Percentiles rank a stretch among this genome's conserved stretches.
phyloP scores from a whole-genome alignment of 805 yeast species.

The Wickerhamiella dianesei region DNA sequence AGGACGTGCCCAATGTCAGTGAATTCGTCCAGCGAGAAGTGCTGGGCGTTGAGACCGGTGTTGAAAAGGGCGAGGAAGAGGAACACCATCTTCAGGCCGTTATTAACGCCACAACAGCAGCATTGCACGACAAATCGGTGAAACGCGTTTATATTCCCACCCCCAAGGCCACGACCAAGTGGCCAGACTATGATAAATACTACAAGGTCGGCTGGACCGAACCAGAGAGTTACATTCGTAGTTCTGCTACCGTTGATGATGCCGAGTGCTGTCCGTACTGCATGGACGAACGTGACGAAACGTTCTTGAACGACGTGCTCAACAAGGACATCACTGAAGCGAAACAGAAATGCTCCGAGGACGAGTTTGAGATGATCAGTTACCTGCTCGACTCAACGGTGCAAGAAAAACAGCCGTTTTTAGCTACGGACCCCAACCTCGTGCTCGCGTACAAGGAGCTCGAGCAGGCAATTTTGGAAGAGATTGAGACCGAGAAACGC shows the following conservation, averaged over 20 bases:
- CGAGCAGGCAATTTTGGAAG: slow-evolving; percentile 31
- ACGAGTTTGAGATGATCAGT: slow-evolving; percentile 71
- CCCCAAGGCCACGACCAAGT: slow-evolving; percentile 77
- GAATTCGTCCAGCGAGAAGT: slow-evolving; percentile 71
- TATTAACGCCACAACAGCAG: slow-evolving; percentile 61
- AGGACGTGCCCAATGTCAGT: slow-evolving; percentile 70
- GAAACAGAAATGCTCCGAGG: slow-evolving; percentile 43
- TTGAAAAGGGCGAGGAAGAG: slow-evolving; percentile 92
- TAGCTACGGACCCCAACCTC: slow-evolving; percentile 71
- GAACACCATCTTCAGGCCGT: slow-evolving; percentile 92
- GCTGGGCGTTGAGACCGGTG: slow-evolving; percentile 91
- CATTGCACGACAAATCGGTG: slow-evolving; percentile 35
- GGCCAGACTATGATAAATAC: slow-evolving; percentile 63
- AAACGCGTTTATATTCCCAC: slow-evolving; percentile 71
- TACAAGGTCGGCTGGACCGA: slow-evolving; percentile 53
- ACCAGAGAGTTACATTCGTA: slow-evolving; percentile 72
- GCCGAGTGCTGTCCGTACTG: slow-evolving; percentile 73
- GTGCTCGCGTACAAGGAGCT: slow-evolving; percentile 60
- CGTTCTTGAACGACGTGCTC: slow-evolving; percentile 36
- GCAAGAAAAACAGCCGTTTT: slow-evolving; percentile 73
- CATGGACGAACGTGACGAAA: slow-evolving; percentile 82
- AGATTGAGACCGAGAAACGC: slow-evolving; percentile 28
- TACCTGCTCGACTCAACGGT: slow-evolving; percentile 62
- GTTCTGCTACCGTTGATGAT: slow-evolving; percentile 93
- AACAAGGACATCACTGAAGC: slow-evolving; percentile 18